These are phyloP conservation scores for Dimargaris cristalligena DNA, from an alignment of 192 early-diverging fungal species.

Conservation along the genomic window DNA sequence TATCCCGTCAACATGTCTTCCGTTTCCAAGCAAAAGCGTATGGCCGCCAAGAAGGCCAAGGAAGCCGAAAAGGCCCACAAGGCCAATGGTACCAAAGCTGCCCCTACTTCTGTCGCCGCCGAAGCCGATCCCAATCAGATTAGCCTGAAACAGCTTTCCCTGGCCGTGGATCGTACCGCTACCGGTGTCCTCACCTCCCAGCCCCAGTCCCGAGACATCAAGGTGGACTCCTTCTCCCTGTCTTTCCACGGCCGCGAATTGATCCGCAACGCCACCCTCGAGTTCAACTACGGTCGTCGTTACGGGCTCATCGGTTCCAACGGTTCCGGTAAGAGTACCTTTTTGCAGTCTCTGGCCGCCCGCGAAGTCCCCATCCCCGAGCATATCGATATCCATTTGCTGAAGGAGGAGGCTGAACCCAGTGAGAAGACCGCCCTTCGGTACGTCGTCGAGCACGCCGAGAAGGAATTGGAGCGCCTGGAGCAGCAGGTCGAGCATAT, in stretches of 20 bases:
- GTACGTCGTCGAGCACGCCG: constrained; percentile 79
- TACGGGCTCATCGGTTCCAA: constrained; percentile 93
- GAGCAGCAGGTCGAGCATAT: constrained; percentile 87
- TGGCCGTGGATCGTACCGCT: constrained; percentile 66
- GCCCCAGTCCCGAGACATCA: constrained; percentile 82
- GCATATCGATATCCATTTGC: constrained; percentile 92
- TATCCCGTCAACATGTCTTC: constrained; percentile 20
- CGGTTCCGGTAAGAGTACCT: constrained; percentile 93
- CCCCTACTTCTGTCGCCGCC: constrained; percentile 14
- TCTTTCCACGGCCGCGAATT: constrained; percentile 88
- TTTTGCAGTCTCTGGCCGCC: constrained; percentile 78
- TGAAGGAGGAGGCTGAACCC: constrained; percentile 91
- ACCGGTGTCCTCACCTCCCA: constrained; percentile 87
- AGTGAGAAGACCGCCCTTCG: constrained; percentile 81
- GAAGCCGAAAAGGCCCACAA: constrained; percentile 21
- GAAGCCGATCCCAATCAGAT: constrained; percentile 26
- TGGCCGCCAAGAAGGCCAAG: constrained; percentile 55
- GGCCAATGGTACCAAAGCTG: constrained; percentile 15
- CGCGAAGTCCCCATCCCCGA: constrained; percentile 90
- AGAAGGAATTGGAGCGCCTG: constrained; percentile 76
- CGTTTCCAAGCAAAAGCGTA: constrained; percentile 64
- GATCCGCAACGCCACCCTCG: constrained; percentile 82
- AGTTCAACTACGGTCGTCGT: constrained; percentile 96
- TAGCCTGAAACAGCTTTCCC: constrained; percentile 34
- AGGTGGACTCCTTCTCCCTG: constrained; percentile 88